Percentiles rank a stretch among this genome's conserved stretches.
These are phyloP conservation scores for Penicillium sp. DNA, from an alignment of 2,329 filamentous ascomycete genomes.

Conservation along the genomic window DNA sequence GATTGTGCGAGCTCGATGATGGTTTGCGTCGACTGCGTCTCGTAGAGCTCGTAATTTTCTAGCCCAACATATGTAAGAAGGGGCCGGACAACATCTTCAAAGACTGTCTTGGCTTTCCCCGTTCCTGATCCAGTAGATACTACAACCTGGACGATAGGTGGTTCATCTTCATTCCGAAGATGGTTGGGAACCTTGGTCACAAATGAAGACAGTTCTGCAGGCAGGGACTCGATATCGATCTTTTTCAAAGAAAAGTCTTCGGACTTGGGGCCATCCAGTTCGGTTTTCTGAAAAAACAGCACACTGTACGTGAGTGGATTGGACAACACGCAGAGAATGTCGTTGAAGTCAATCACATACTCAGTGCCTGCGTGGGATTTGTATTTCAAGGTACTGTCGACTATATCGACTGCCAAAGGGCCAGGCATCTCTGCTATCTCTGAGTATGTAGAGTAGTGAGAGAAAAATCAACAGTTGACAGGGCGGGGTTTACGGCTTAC, in stretches of 20 bases:
- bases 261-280: background rate
- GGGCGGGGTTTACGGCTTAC: constrained; percentile 1
- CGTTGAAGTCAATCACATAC: constrained; percentile 17
- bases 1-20: constrained; percentile 62
- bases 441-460: background rate
- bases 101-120: constrained; percentile 58
- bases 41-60: constrained; percentile 56
- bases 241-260: constrained; percentile 15
- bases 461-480: background rate
- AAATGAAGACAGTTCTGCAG: constrained; percentile 17
- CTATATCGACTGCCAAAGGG: constrained; percentile 6
- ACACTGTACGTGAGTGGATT: constrained; percentile 15
- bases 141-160: constrained; percentile 54
- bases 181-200: constrained; percentile 24
- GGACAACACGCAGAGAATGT: constrained; percentile 30
- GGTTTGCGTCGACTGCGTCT: constrained; percentile 63
- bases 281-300: constrained; percentile 23
- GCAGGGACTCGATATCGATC: constrained; percentile 19
- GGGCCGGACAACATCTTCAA: constrained; percentile 55
- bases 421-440: background rate
- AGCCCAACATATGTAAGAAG: constrained; percentile 51
- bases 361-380: constrained; percentile 12
- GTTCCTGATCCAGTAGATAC: constrained; percentile 68
- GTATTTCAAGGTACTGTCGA: constrained; percentile 22
- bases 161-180: constrained; percentile 17